Conservation (phyloP, 1,284 basidiomycete species). For the Abortiporus biennis region DNA sequence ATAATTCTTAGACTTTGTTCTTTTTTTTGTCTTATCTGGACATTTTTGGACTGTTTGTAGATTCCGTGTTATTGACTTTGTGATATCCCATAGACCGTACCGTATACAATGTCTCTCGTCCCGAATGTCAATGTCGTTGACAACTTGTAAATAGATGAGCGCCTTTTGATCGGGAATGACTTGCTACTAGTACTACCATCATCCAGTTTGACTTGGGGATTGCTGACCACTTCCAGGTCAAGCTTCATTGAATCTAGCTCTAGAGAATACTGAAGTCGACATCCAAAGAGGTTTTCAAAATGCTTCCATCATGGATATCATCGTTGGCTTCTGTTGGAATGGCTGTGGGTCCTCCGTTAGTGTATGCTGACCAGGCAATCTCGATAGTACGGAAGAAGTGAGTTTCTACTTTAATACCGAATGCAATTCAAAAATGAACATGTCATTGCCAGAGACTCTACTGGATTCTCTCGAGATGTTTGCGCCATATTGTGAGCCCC, state of each 20-base stretch:
- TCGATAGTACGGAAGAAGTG: conserved; percentile 71
- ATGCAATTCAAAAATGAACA: conserved; percentile 20
- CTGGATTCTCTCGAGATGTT: conserved; percentile 80
- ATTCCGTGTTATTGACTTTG: no score
- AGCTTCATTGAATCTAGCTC: neutral
- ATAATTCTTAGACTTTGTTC: no score
- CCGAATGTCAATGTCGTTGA: no score
- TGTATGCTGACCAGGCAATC: conserved; percentile 74
- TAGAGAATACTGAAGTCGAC: neutral
- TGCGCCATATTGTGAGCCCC: conserved; percentile 65
- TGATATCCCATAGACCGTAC: no score
- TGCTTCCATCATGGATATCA: conserved; percentile 44
- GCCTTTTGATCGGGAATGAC: no score
- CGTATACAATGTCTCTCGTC: no score
- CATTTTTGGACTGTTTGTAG: no score
- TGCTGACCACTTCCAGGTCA: neutral
- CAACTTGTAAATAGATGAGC: no score
- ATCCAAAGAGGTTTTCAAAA: neutral
- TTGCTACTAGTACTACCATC: no score
- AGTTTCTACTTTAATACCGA: conserved; percentile 14
- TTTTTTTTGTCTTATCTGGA: no score
- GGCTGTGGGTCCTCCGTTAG: conserved; percentile 70
- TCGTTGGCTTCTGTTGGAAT: conserved; percentile 57
- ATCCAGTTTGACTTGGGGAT: no score
- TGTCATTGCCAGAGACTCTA: conserved; percentile 56